These are phyloP conservation scores for Pholiota molesta DNA, from an alignment of 768 basidiomycete species.

Conservation along the genomic window DNA sequence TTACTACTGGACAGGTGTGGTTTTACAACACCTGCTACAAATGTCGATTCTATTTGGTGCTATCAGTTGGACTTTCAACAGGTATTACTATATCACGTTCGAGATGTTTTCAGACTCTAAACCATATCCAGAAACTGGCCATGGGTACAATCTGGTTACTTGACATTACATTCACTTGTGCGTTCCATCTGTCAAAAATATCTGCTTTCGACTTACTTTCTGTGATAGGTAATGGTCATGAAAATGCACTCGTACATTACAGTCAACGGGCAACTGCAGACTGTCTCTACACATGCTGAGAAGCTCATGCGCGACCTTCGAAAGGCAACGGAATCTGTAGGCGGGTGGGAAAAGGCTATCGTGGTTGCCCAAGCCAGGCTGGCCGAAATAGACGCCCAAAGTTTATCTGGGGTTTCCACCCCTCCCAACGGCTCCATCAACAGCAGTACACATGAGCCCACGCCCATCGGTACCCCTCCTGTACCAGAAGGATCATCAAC, in stretches of 20 bases:
- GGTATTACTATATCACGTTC: constrained; percentile 42
- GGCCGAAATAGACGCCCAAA: constrained; percentile 39
- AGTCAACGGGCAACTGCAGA: constrained; percentile 82
- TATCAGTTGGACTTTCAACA: constrained; percentile 89
- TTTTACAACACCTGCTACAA: constrained; percentile 84
- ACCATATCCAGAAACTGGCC: constrained; percentile 75
- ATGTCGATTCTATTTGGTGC: constrained; percentile 69
- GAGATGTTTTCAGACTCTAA: background rate
- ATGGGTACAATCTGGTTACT: constrained; percentile 94
- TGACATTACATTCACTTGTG: constrained; percentile 85
- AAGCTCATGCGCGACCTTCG: constrained; percentile 47
- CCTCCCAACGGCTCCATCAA: constrained; percentile 17
- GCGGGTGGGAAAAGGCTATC: constrained; percentile 71
- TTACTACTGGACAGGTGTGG: constrained; percentile 76
- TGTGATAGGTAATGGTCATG: constrained; percentile 78
- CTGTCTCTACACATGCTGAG: constrained; percentile 49
- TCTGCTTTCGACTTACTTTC: background rate
- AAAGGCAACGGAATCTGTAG: constrained; percentile 48
- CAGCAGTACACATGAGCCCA: constrained; percentile 30
- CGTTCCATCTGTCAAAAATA: constrained; percentile 22
- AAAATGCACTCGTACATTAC: constrained; percentile 95
- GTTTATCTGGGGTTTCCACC: constrained; percentile 13
- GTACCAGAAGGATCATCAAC: constrained; percentile 47
- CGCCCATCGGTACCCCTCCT: constrained; percentile 46
- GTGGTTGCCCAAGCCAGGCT: constrained; percentile 48